Conservation (phyloP, 441 rosid species). For the Flueggea neowawraea region DNA sequence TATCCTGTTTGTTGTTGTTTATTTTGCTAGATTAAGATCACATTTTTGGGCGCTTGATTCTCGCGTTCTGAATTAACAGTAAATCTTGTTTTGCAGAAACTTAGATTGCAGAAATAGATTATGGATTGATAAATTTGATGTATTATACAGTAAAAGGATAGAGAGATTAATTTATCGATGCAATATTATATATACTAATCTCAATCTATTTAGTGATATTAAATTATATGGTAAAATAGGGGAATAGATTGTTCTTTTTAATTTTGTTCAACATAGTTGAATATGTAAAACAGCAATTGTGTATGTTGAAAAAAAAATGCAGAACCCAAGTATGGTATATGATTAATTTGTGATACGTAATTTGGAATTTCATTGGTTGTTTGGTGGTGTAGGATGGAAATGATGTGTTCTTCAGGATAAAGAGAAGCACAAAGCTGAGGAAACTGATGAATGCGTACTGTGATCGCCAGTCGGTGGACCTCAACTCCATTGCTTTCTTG, state of each 20-base stretch:
- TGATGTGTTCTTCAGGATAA: constrained; percentile 70
- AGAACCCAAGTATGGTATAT: not conserved
- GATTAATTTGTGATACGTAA: not conserved
- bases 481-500: constrained; percentile 62
- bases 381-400: constrained; percentile 47
- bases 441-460: constrained; percentile 74
- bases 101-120: no score
- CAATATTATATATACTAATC: no score
- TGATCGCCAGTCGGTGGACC: constrained; percentile 59
- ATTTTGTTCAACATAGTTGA: no score
- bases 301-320: not conserved
- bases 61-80: no score
- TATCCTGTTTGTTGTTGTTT: not conserved
- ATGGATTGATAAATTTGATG: no score
- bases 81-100: no score
- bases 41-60: not conserved
- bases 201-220: no score
- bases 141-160: no score
- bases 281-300: no score
- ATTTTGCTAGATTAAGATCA: not conserved
- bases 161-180: no score
- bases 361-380: not conserved
- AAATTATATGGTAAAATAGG: no score
- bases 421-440: constrained; percentile 56
- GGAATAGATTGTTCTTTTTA: no score